A percentile compares a stretch with the other conserved stretches of the same genome.
phyloP scores from a whole-genome alignment of 768 basidiomycete species.

The Xerocomellus amylosporus region DNA sequence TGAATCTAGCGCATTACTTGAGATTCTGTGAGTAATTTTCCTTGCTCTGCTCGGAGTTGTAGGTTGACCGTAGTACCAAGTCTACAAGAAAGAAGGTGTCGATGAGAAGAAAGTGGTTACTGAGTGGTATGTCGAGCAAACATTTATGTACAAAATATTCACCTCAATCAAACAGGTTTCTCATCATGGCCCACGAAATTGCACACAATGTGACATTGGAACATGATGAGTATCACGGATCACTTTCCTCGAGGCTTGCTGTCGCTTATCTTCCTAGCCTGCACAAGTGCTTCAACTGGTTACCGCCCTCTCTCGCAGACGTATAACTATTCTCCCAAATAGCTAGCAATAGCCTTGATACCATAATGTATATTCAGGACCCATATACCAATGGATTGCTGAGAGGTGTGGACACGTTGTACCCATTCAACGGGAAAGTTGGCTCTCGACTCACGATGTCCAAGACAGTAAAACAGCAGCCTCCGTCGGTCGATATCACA shows the following conservation, averaged over 20 bases:
- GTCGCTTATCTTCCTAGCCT: conserved; percentile 2
- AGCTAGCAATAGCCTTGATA: background rate
- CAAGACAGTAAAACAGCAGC: no score
- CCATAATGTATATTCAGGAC: background rate
- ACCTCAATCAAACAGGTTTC: conserved; percentile 17
- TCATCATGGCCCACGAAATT: conserved; percentile 30
- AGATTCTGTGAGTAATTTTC: conserved; percentile 3
- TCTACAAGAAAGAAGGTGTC: background rate
- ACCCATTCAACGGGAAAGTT: background rate
- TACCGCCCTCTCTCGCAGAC: no score
- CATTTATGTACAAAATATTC: background rate
- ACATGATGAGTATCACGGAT: conserved; percentile 28
- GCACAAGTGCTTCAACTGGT: background rate
- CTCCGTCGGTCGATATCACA: no score
- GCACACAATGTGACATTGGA: conserved; percentile 23
- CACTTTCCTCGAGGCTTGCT: conserved; percentile 17
- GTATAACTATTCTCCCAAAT: no score
- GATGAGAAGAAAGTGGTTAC: conserved; percentile 6
- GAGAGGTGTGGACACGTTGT: no score
- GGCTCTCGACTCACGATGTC: no score
- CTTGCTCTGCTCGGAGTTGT: no score
- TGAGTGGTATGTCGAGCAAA: conserved; percentile 10
- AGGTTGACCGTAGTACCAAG: background rate
- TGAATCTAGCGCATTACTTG: conserved; percentile 15
- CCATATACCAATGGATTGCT: background rate